Base-by-base conservation (phyloP, 1,284 basidiomycete genomes). In the Ganoderma sinense region DNA sequence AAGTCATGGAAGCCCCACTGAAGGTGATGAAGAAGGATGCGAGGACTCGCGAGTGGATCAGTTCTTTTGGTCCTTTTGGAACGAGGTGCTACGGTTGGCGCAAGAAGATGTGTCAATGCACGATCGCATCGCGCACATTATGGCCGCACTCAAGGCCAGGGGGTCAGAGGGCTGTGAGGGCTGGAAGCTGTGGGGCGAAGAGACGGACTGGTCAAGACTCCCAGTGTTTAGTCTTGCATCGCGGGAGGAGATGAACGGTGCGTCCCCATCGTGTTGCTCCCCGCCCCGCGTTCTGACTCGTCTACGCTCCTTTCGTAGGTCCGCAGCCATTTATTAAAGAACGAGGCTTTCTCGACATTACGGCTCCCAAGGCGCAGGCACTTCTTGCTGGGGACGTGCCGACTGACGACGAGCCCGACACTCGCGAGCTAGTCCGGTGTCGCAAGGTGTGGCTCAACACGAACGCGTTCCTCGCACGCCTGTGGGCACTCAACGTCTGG, bases 1-100 rank as follows among this genome's bases (percentile, higher is more conserved):
- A 2, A 39, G 18, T 2, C 48, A 51, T 11, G 48, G 48, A 26
- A 23, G 16, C 53, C 18, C 53, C 6, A n/a, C 10, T 14, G 13
- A 13, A 7, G 33, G 20, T 29, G 31, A 14, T 20, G 45, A 48
- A 0, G 36, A 48, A 23, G 48, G 8, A 18, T 65, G 18, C 41
- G 68, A 71, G 53, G 71, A 69, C 4, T 70, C 71, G 4, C 68
- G 73, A 1, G 43, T 74, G 11, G 66, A 71, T 51, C 11, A 20
- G 18, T 69, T 73, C 64, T 41, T 72, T 8, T 72, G 69, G 72
- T n/a, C 2, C 20, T 63, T 73, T 45, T 71, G 75, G 74, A n/a
- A 29, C 53, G 41, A 51, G 8, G 43, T 71, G 8, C 2, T 65
- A 10, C 16, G 55, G 1, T 23, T 65, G 23, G 66, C 66, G 1